These are phyloP conservation scores for Trichoderma sp. DNA, from an alignment of 2,329 filamentous ascomycete species.

Conservation along the genomic window DNA sequence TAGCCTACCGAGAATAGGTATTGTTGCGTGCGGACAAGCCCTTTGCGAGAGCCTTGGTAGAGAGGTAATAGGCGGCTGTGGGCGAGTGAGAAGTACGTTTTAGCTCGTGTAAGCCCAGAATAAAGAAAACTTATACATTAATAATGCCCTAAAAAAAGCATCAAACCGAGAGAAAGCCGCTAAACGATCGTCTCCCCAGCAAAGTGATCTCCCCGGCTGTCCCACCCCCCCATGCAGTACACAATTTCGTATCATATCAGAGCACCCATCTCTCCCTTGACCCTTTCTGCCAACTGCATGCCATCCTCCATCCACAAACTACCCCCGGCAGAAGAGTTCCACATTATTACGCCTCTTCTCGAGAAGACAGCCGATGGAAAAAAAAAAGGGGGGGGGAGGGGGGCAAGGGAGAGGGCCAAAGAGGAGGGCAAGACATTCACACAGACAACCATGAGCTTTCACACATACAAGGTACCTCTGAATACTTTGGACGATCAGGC, in stretches of 20 bases:
- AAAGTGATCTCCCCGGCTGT: neutral
- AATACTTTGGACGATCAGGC: constrained; percentile 1
- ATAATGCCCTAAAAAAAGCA: neutral
- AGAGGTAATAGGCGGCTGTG: neutral
- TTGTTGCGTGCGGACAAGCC: neutral
- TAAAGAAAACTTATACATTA: constrained; percentile 2
- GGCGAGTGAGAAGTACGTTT: neutral
- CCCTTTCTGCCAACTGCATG: neutral
- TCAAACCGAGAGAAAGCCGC: neutral
- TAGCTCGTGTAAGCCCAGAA: neutral
- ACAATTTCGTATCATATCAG: neutral
- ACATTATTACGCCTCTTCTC: constrained; percentile 3
- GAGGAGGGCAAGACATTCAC: neutral
- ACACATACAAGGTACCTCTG: constrained; percentile 7
- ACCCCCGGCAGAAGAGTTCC: neutral
- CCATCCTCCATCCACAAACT: neutral
- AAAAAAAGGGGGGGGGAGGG: neutral
- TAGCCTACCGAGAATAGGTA: neutral
- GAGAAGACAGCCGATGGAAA: neutral
- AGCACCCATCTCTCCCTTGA: neutral
- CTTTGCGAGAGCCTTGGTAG: neutral
- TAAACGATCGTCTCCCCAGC: neutral
- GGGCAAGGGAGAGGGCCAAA: neutral
- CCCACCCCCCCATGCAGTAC: neutral
- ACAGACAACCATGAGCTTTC: constrained; percentile 15